Conservation (phyloP, 2,329 filamentous ascomycete genomes). For the Colletotrichum siamense region DNA sequence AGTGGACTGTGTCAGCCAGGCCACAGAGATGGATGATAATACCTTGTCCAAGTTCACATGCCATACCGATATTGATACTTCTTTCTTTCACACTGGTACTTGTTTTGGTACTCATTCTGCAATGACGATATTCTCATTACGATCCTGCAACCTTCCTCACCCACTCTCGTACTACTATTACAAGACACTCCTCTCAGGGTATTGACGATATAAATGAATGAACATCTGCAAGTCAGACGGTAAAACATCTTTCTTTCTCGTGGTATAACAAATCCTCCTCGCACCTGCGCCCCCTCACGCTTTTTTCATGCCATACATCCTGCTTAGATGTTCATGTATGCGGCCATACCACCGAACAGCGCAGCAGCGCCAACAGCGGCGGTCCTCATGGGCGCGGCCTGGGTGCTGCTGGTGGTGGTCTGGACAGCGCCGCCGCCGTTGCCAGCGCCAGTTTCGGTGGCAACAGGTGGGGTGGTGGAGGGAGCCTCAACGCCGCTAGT, state of each 20-base stretch:
- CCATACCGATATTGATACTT: no score
- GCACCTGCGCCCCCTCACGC: accelerated
- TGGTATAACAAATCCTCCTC: neutral
- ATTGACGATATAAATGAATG: neutral
- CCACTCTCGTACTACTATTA: neutral
- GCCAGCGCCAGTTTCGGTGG: slow-evolving; percentile 27
- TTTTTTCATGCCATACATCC: accelerated
- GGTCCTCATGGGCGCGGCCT: slow-evolving; percentile 34
- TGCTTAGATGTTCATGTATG: slow-evolving; percentile 24
- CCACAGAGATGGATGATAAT: accelerated
- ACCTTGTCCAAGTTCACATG: no score
- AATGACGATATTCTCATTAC: neutral
- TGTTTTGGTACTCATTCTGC: neutral
- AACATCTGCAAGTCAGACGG: neutral
- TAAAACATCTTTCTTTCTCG: neutral
- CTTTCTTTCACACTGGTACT: neutral
- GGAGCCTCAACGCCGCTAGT: slow-evolving; percentile 57
- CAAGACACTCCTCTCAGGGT: neutral
- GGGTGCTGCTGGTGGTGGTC: slow-evolving; percentile 38
- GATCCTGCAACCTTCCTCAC: neutral
- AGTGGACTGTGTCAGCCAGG: no score
- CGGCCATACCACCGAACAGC: slow-evolving; percentile 50
- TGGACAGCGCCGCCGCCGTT: neutral
- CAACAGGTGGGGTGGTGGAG: slow-evolving; percentile 41
- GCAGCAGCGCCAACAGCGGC: slow-evolving; percentile 49